phyloP scores from a whole-genome alignment of 1,284 basidiomycete species.

The Fomitopsis schrenkii region DNA sequence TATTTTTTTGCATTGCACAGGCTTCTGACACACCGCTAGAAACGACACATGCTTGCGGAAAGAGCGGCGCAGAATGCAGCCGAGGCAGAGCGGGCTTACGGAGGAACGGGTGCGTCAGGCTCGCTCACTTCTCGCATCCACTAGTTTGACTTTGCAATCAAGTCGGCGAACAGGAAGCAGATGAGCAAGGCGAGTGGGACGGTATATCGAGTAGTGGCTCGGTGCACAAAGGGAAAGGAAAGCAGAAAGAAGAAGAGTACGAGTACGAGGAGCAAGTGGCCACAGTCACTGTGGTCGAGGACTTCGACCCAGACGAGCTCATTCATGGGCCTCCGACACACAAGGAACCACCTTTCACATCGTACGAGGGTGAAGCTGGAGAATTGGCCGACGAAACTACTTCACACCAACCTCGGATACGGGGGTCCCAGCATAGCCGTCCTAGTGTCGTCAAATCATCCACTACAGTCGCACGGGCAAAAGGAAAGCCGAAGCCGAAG shows the following conservation, averaged over 20 bases:
- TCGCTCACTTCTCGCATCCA: not conserved
- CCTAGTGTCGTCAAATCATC: not conserved
- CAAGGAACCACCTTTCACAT: not conserved
- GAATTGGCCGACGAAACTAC: not conserved
- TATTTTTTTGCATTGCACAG: not conserved
- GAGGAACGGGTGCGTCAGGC: conserved; percentile 34
- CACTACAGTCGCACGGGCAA: not conserved
- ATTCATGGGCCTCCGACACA: conserved; percentile 38
- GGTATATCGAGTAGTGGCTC: conserved; percentile 31
- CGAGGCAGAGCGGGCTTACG: conserved; percentile 68
- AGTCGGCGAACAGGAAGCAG: conserved; percentile 17
- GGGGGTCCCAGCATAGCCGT: too few species aligned
- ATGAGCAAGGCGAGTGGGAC: conserved; percentile 40
- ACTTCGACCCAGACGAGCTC: conserved; percentile 65
- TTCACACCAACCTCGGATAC: not conserved
- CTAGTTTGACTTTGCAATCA: not conserved
- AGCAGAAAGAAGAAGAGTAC: conserved; percentile 56
- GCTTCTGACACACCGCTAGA: conserved; percentile 34
- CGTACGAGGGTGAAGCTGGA: not conserved
- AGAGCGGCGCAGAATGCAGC: conserved; percentile 66
- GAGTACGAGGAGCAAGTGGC: conserved; percentile 76
- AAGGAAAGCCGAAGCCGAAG: conserved; percentile 29
- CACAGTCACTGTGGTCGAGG: conserved; percentile 78
- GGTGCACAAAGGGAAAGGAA: conserved; percentile 22
- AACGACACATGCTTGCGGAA: conserved; percentile 66